Evolutionary conservation across 2,329 filamentous ascomycete genomes (phyloP), one percentile per base, ranked within the genome.

Genomic region (Ophidiomyces ophidiicola): DNA sequence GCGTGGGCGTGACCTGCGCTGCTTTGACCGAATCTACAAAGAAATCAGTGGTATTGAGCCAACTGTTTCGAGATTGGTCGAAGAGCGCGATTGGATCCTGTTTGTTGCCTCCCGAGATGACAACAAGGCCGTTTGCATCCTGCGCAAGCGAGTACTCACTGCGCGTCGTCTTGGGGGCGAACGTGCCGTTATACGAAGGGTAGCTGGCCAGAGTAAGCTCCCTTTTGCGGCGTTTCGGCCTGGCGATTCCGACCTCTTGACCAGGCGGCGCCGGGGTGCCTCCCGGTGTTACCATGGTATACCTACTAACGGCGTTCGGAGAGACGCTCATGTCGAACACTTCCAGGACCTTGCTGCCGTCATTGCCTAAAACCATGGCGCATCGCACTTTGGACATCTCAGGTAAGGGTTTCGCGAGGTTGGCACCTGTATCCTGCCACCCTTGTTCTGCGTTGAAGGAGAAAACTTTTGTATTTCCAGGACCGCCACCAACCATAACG

Each of bases 341-440:
- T 50, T 86, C 76, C 12, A 96, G 64, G 26, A 79, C 75, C 54
- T 83, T 87, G 59, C 81, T 87, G 19, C 72, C 77, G 56, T 94
- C 84, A 29, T 76, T 71, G 15, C 80, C 82, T 8, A 67, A 64
- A n/a, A 92, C 61, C 3, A 94, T 53, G 0, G 76, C 68, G 18
- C 74, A 75, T 52, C 79, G 74, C 33, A 78, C 67, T 2, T 69
- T 63, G 2, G 69, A 68, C 39, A 74, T 71, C 51, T 76, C 75
- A 11, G 70, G 59, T 14, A 86, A 59, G 1, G 76, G 74, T 10
- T 69, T 58, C 0, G 72, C 67, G 17, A 94, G 64, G 3, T 71
- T 71, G 2, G 76, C 72, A 5, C 76, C 74, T 5, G 83, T 74
- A 48, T 79, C 67, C 21, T 66, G 56, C 86, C 85, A 94, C 26